A percentile compares a stretch with the other conserved stretches of the same genome.
Conservation (phyloP, 1,284 basidiomycete genomes). For the Ceratobasidium sp. region DNA sequence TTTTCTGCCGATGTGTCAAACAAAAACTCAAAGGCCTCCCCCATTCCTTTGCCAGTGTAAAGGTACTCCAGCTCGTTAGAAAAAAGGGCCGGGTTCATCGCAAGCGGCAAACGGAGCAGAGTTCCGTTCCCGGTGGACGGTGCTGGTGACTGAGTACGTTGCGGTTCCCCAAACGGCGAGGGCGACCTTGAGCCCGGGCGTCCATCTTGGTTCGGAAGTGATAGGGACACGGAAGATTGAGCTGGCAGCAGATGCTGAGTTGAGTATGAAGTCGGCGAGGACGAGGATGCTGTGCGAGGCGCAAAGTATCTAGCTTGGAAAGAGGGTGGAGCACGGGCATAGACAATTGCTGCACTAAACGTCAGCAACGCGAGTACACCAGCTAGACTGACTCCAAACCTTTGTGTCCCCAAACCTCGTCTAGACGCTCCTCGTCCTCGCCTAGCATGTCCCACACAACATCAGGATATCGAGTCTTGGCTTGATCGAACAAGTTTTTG, state of each 20-base stretch:
- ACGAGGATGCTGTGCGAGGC: slow-evolving; percentile 60
- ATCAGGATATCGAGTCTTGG: slow-evolving; percentile 90
- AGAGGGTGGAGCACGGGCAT: slow-evolving; percentile 88
- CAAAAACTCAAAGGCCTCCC: slow-evolving; percentile 89
- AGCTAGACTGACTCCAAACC: slow-evolving; percentile 60
- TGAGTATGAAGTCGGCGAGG: slow-evolving; percentile 68
- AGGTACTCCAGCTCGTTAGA: slow-evolving; percentile 89
- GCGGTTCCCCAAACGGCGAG: slow-evolving; percentile 58
- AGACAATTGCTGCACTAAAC: slow-evolving; percentile 78
- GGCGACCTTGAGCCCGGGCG: slow-evolving; percentile 62
- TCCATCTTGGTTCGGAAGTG: slow-evolving; percentile 63
- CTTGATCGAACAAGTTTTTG: slow-evolving; percentile 74
- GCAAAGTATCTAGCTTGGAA: slow-evolving; percentile 88
- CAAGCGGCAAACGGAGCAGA: slow-evolving; percentile 68
- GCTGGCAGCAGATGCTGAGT: slow-evolving; percentile 62
- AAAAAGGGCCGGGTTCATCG: slow-evolving; percentile 79
- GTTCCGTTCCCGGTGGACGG: slow-evolving; percentile 57
- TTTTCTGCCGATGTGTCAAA: slow-evolving; percentile 62
- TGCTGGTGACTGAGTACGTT: slow-evolving; percentile 59
- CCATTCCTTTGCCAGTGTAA: slow-evolving; percentile 88
- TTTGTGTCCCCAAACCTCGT: slow-evolving; percentile 90
- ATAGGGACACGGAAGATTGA: slow-evolving; percentile 68
- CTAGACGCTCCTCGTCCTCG: slow-evolving; percentile 62
- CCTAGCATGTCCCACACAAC: slow-evolving; percentile 84
- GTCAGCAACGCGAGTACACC: slow-evolving; percentile 11